Conservation (phyloP, 306 rosid genomes). For the Medicago truncatula region DNA sequence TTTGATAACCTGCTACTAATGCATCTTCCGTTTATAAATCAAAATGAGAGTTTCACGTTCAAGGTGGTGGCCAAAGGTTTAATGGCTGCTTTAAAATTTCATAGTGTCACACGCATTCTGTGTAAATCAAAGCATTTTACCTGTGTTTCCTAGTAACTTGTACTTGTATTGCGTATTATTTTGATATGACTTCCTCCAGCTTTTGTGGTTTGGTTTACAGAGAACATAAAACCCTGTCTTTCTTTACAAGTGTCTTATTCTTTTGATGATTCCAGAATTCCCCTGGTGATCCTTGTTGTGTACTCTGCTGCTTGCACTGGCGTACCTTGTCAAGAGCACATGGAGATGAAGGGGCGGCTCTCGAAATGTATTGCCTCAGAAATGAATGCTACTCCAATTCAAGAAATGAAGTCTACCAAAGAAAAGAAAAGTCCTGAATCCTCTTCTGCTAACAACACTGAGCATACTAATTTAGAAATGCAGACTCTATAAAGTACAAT, state of each 20-base stretch:
- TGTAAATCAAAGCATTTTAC: background rate
- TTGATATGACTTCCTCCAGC: slow-evolving; percentile 1
- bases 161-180: slow-evolving; percentile 8
- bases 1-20: too few relatives aligned
- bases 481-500: slow-evolving; percentile 62
- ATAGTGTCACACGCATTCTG: background rate
- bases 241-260: slow-evolving; percentile 12
- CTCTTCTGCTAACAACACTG: slow-evolving; percentile 45
- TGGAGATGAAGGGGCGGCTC: slow-evolving; percentile 88
- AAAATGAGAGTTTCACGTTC: background rate
- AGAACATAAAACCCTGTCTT: slow-evolving; percentile 20
- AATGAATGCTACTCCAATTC: slow-evolving; percentile 80
- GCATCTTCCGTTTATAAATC: too few relatives aligned
- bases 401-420: slow-evolving; percentile 75
- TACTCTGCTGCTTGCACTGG: slow-evolving; percentile 91
- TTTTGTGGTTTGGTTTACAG: slow-evolving; percentile 18
- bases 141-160: slow-evolving; percentile 18
- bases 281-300: slow-evolving; percentile 93
- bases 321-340: slow-evolving; percentile 96
- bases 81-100: slow-evolving; percentile 1
- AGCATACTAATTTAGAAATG: slow-evolving; percentile 70
- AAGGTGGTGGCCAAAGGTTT: background rate
- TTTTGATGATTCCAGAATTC: slow-evolving; percentile 61
- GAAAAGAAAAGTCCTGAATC: slow-evolving; percentile 51
- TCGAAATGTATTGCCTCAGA: slow-evolving; percentile 57